Percentiles rank a stretch among this genome's conserved stretches.
Conservation (phyloP, 2,329 filamentous ascomycete genomes). For the Proliferodiscus dingleyae region DNA sequence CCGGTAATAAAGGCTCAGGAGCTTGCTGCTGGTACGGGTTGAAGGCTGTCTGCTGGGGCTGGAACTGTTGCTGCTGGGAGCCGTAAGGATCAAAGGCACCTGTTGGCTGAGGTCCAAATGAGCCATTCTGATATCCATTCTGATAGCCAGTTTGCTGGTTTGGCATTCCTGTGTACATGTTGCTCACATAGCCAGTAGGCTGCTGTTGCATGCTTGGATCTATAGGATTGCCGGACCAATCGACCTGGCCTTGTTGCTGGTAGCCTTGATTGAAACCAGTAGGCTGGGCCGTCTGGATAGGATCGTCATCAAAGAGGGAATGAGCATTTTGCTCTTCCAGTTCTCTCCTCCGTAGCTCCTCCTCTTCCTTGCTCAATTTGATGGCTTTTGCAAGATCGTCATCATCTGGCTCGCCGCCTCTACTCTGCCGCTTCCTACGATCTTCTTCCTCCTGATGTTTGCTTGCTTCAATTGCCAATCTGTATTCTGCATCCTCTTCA, state of each 20-base stretch:
- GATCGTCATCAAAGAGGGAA: slow-evolving; percentile 82
- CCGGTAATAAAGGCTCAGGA: slow-evolving; percentile 57
- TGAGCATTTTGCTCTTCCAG: slow-evolving; percentile 80
- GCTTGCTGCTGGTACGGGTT: slow-evolving; percentile 52
- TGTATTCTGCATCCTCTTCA: slow-evolving; percentile 87
- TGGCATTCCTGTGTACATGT: slow-evolving; percentile 50
- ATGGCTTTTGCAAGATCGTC: slow-evolving; percentile 94
- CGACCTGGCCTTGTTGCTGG: slow-evolving; percentile 91
- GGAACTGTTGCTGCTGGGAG: slow-evolving; percentile 46
- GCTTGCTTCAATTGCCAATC: slow-evolving; percentile 87
- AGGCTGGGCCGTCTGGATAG: slow-evolving; percentile 52
- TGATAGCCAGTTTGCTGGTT: slow-evolving; percentile 58
- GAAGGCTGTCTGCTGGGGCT: slow-evolving; percentile 45
- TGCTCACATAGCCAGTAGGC: slow-evolving; percentile 65
- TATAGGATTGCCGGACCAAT: slow-evolving; percentile 95
- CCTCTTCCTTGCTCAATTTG: slow-evolving; percentile 89
- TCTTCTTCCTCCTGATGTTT: slow-evolving; percentile 95
- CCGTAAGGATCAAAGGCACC: slow-evolving; percentile 64
- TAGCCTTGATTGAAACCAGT: slow-evolving; percentile 97
- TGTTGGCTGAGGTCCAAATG: slow-evolving; percentile 61
- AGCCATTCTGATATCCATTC: slow-evolving; percentile 63
- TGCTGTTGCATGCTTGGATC: slow-evolving; percentile 75
- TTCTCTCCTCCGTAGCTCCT: slow-evolving; percentile 81
- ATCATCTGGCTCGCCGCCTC: slow-evolving; percentile 55
- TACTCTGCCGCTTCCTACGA: slow-evolving; percentile 62